Base-by-base conservation (phyloP, 352 stramenopile genomes). In the Pythium diclinum region DNA sequence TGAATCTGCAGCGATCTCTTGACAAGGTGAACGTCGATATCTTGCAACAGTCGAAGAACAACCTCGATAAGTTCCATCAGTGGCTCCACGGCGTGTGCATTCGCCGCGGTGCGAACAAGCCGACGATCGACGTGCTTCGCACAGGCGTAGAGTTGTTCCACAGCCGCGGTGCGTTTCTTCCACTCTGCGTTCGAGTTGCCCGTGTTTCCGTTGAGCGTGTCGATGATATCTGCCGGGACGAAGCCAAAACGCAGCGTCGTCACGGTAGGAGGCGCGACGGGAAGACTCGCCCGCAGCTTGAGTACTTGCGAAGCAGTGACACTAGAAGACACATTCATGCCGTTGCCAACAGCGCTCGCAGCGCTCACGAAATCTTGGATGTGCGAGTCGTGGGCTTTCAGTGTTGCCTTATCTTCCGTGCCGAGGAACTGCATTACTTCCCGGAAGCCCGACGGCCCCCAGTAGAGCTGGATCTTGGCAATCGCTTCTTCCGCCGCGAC, bases 121-220 rank as follows among this genome's bases (percentile, higher is more conserved):
- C 33, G 30, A 32, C 59, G 28, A 23, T 76, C 65, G 3, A 78
- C 71, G 11, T 81, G 44, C 55, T 84, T 84, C 30, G 67, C 71
- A 0, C 69, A 49, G 2, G 65, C 61, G 28, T 78, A 87, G 1
- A 92, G 62, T 48, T 85, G 74, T 57, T 91, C 80, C 9, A 88
- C 80, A 4, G 81, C 81, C 16, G 65, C 65, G 4, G 81, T 73
- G 3, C 83, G 71, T 30, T 78, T 83, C 67, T 91, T 92, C 83
- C 83, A 92, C 44, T 89, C 80, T 8, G 79, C 71, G 42, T 92
- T 91, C 16, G 79, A 88, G 51, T 86, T 88, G 34, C 75, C 82
- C 4, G 67, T 71, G 48, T 64, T 77, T 0, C 30, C 67, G 11
- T 61, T 57, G 17, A 91, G 57, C 14, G 61, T 63, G 0, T 68